These are phyloP conservation scores for Heterobasidion parviporum DNA, from an alignment of 1,284 basidiomycete species.

Conservation along the genomic window DNA sequence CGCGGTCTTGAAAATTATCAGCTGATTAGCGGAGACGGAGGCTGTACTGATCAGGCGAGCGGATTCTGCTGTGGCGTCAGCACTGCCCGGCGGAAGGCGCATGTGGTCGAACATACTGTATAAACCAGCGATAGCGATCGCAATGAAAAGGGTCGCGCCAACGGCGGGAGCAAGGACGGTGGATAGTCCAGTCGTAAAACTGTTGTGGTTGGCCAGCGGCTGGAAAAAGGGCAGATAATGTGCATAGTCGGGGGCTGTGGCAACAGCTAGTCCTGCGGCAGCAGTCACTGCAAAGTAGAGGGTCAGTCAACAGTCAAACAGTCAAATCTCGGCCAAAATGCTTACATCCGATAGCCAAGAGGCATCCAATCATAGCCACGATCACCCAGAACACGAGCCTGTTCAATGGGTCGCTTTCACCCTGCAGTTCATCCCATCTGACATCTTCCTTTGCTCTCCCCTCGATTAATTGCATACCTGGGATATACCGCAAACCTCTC, in stretches of 20 bases:
- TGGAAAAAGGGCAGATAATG: slow-evolving; percentile 62
- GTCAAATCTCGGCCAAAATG: slow-evolving; percentile 13
- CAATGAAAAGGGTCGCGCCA: slow-evolving; percentile 48
- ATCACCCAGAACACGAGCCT: slow-evolving; percentile 47
- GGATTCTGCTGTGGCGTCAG: not conserved
- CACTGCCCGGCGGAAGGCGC: not conserved
- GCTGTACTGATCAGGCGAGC: slow-evolving; percentile 40
- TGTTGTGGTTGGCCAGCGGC: slow-evolving; percentile 38
- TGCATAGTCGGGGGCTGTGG: slow-evolving; percentile 61
- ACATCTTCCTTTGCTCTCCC: slow-evolving; percentile 77
- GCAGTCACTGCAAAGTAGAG: slow-evolving; percentile 46
- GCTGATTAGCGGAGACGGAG: slow-evolving; percentile 52
- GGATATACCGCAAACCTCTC: slow-evolving; percentile 54
- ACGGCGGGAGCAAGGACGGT: slow-evolving; percentile 62
- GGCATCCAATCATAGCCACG: slow-evolving; percentile 36
- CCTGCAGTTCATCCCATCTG: slow-evolving; percentile 68
- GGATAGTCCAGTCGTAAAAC: slow-evolving; percentile 53
- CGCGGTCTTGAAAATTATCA: slow-evolving; percentile 59
- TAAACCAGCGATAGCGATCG: slow-evolving; percentile 43
- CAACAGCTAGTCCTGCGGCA: slow-evolving; percentile 56
- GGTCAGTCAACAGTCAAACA: not conserved
- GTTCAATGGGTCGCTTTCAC: slow-evolving; percentile 29
- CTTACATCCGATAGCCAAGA: slow-evolving; percentile 58
- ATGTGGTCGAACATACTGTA: slow-evolving; percentile 37
- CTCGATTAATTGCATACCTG: slow-evolving; percentile 59